These are phyloP conservation scores for Rosa rugosa DNA, from an alignment of 306 rosid genomes.

Conservation along the genomic window DNA sequence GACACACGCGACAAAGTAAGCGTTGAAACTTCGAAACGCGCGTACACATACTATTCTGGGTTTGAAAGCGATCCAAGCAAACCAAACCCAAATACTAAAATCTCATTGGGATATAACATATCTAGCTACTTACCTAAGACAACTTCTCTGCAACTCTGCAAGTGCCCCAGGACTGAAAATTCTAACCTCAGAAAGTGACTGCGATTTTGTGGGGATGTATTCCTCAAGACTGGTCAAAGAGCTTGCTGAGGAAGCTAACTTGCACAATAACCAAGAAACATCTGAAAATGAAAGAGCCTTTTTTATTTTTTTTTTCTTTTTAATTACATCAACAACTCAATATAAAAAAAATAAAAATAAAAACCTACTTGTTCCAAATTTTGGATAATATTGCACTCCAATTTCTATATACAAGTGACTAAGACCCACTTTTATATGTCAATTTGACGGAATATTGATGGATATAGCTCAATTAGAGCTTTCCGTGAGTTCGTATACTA, in stretches of 20 bases:
- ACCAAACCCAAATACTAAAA: neutral
- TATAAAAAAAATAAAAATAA: too few relatives aligned
- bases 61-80: neutral
- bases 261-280: neutral
- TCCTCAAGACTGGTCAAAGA: neutral
- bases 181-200: neutral
- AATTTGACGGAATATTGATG: too few relatives aligned
- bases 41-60: neutral
- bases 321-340: too few relatives aligned
- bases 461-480: too few relatives aligned
- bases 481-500: too few relatives aligned
- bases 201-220: neutral
- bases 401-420: too few relatives aligned
- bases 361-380: too few relatives aligned
- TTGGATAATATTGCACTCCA: too few relatives aligned
- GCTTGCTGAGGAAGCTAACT: neutral
- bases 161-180: neutral
- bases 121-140: neutral
- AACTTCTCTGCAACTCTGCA: neutral
- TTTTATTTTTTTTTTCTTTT: too few relatives aligned
- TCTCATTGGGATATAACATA: too few relatives aligned
- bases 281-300: neutral
- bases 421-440: too few relatives aligned
- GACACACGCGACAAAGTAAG: neutral
- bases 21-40: neutral